A percentile compares a stretch with the other conserved stretches of the same genome.
These are phyloP conservation scores for Penicillium griseofulvum DNA, from an alignment of 2,329 filamentous ascomycete species.

Conservation along the genomic window DNA sequence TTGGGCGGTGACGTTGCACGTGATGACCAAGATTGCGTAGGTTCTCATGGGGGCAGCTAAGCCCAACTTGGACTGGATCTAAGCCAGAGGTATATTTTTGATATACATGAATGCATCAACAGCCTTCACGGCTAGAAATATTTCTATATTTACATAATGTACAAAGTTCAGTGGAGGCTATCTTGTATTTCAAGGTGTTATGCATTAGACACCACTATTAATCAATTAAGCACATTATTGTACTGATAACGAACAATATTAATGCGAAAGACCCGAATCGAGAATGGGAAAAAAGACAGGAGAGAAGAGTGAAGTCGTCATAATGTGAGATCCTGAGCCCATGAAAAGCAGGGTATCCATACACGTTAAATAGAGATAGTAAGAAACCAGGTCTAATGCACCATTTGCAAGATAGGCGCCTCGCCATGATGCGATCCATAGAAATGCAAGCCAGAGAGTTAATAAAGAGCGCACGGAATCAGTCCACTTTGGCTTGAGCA, in stretches of 20 bases:
- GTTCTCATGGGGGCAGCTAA: neutral
- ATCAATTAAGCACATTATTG: neutral
- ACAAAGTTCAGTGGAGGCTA: neutral
- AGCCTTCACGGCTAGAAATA: neutral
- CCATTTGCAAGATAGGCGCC: neutral
- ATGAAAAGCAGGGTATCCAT: conserved; percentile 8
- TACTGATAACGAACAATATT: neutral
- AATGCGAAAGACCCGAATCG: neutral
- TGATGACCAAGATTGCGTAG: conserved; percentile 13
- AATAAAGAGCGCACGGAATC: conserved; percentile 1
- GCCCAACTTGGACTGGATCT: neutral
- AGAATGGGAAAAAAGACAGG: neutral
- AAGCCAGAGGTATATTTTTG: neutral
- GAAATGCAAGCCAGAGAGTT: conserved; percentile 1
- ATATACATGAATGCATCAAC: neutral
- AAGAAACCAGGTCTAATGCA: neutral
- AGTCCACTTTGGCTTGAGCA: conserved; percentile 74
- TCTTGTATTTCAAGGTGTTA: neutral
- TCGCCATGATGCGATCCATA: neutral
- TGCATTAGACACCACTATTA: neutral
- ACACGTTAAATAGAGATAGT: neutral
- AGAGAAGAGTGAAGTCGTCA: neutral
- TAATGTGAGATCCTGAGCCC: neutral
- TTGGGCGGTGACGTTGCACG: conserved; percentile 26
- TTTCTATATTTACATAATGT: neutral